Percentiles rank a stretch among this genome's conserved stretches.
Conservation (phyloP, 495 filamentous ascomycete genomes). For the Terfezia boudieri region DNA sequence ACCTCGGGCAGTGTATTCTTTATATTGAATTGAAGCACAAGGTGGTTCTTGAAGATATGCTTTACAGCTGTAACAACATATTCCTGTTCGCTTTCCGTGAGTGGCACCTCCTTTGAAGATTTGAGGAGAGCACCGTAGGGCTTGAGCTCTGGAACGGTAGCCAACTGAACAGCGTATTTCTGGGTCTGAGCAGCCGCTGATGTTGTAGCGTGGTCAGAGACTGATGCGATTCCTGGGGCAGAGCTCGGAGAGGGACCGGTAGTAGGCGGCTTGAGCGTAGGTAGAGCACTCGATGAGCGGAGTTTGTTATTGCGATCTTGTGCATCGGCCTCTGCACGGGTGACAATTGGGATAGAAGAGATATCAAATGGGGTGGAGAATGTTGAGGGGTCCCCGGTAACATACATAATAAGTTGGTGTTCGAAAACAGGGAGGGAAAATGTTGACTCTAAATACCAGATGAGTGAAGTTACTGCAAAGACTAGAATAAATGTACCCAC, state of each 20-base stretch:
- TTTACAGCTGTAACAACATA: conserved; percentile 88
- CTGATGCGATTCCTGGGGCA: conserved; percentile 40
- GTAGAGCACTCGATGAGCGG: conserved; percentile 47
- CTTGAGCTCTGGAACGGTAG: conserved; percentile 71
- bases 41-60: conserved; percentile 90
- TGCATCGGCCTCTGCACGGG: conserved; percentile 87
- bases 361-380: conserved; percentile 80
- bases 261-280: conserved; percentile 83
- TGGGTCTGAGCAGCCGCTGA: conserved; percentile 4
- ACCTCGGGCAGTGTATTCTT: conserved; percentile 91
- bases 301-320: conserved; percentile 94
- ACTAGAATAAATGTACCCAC: conserved; percentile 25
- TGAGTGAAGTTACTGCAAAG: conserved; percentile 9
- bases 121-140: conserved; percentile 76
- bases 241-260: conserved; percentile 47
- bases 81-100: conserved; percentile 93
- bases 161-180: conserved; percentile 68
- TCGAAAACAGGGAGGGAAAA: conserved; percentile 91
- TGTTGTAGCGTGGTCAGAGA: conserved; percentile 57
- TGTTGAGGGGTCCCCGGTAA: conserved; percentile 67
- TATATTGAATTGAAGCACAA: conserved; percentile 91
- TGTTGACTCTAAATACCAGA: conserved; percentile 34
- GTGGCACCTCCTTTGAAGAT: conserved; percentile 62
- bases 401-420: conserved; percentile 94
- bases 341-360: conserved; percentile 75